Evolutionary conservation across 805 yeast species (phyloP), one percentile per base, ranked within the genome.

Genomic region (Saccharomycopsis sp.): DNA sequence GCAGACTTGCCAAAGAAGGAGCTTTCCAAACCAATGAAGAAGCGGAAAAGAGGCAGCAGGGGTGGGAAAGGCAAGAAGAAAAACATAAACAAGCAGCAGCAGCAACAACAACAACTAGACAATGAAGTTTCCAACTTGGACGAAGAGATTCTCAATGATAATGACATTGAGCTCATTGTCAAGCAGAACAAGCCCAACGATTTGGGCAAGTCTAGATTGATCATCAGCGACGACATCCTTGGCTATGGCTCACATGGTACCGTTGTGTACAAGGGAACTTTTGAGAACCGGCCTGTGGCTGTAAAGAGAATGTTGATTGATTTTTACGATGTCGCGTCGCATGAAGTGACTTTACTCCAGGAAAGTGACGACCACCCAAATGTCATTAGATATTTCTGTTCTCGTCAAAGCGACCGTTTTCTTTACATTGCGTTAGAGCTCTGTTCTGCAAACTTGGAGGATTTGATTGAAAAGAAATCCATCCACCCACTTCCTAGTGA

Each of bases 231-330:
- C 48, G 74, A 70, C 21, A 71, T 87, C n/a, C 62, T 92, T 38
- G 98, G 98, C 1, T 86, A 85, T 57, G 98, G 98, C 1, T 85
- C 96, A 1, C 95, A 88, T 52, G 98, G 98, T 20, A 92, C 98
- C 0, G 86, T 89, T 21, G 98, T 92, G 1, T 86, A 77, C 55
- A 76, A 80, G 55, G 98, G 98, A 0, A 71, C 75, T 4, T 92
- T 88, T 62, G 96, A 89, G 55, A 80, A 77, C 50, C 69, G 98
- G 42, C 95, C 94, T 1, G 98, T 92, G 4, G 98, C 98, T 0
- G 94, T 92, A 5, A 92, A 92, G 58, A 65, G 97, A 52, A 84
- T 92, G 94, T 64, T 92, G 39, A 68, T 88, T 27, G 96, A 88
- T 56, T 92, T 88, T 54, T 89, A 83, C 59, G 96, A 92, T 53